Conservation (phyloP, 352 stramenopile genomes). For the Pythium utonaiense region DNA sequence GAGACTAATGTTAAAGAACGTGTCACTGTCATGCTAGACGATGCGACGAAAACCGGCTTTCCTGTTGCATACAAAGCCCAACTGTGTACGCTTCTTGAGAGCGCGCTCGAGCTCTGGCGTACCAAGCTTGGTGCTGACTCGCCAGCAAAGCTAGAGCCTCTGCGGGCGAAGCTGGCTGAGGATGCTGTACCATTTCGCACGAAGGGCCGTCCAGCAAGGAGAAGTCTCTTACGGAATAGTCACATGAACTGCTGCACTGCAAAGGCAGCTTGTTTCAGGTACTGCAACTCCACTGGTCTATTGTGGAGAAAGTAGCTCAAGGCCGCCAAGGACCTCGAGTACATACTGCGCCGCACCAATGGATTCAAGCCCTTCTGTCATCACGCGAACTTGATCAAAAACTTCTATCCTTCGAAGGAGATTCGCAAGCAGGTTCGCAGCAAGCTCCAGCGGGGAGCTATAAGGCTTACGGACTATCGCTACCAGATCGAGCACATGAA, state of each 20-base stretch:
- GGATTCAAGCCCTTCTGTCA: slow-evolving; percentile 29
- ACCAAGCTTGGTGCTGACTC: slow-evolving; percentile 1
- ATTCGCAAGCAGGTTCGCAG: slow-evolving; percentile 12
- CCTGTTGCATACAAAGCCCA: background rate
- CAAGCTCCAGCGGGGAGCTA: slow-evolving; percentile 26
- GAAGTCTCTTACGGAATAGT: no score
- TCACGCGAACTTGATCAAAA: slow-evolving; percentile 24
- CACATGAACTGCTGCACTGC: background rate
- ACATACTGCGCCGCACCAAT: slow-evolving; percentile 7
- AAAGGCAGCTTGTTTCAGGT: slow-evolving; percentile 19
- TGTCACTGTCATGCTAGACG: background rate
- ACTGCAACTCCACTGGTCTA: slow-evolving; percentile 17
- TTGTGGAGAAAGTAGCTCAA: slow-evolving; percentile 26
- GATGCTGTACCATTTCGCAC: background rate
- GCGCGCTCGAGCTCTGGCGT: background rate
- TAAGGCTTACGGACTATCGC: slow-evolving; percentile 2
- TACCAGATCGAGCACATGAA: slow-evolving; percentile 18
- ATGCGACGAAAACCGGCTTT: background rate
- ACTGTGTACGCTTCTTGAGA: background rate
- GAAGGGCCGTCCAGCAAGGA: background rate
- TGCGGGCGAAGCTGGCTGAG: background rate
- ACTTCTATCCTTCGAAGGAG: slow-evolving; percentile 4
- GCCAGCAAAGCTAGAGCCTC: background rate
- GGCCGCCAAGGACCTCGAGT: slow-evolving; percentile 5
- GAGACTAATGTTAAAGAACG: background rate